Evolutionary conservation across 129 eudicot genomes (phyloP), one percentile per base, ranked within the genome.

Genomic region (Chrysanthemum seticuspe): DNA sequence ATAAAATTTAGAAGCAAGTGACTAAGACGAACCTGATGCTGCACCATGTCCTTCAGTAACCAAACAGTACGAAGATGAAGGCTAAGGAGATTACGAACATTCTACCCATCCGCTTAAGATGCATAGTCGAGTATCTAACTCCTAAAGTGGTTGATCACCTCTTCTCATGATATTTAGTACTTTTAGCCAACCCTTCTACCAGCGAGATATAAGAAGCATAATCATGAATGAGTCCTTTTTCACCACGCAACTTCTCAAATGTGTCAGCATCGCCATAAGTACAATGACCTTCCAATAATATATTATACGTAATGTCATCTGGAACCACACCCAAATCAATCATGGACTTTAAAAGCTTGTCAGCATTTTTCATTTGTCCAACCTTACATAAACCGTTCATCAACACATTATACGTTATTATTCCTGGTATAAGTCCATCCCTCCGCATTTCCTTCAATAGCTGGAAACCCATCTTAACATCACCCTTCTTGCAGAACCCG

Each of bases 351-450:
- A 88, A 79, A 2, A 91, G 80, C 91, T 86, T 82, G 62, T 79
- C 36, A 6, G 97, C 96, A 67, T 88, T 91, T 68, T 85, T 86
- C 87, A 86, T 84, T 71, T 88, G 91, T 55, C 97, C 97, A 34
- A 64, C 72, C 64, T 81, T 91, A 83, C 97, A 91, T 47, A 88
- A 69, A 16, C 96, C 96, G 62, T 83, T 81, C 89, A 91, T 83
- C 62, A 91, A 79, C 76, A 86, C 93, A 66, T 91, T 91, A 62
- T 88, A 91, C 9, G 97, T 85, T 47, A 88, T 82, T 53, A 88
- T 76, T 55, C 83, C 76, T 0, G 91, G 89, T 6, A 79, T 62
- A 72, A 55, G 70, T 15, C 96, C 97, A 83, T 83, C 84, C 25
- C 79, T 77, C 34, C 89, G 89, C 97, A 88, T 86, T 76, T 86